A percentile compares a stretch with the other conserved stretches of the same genome.
Conservation (phyloP, 2,329 filamentous ascomycete genomes). For the Phyllosticta citrichinensis region DNA sequence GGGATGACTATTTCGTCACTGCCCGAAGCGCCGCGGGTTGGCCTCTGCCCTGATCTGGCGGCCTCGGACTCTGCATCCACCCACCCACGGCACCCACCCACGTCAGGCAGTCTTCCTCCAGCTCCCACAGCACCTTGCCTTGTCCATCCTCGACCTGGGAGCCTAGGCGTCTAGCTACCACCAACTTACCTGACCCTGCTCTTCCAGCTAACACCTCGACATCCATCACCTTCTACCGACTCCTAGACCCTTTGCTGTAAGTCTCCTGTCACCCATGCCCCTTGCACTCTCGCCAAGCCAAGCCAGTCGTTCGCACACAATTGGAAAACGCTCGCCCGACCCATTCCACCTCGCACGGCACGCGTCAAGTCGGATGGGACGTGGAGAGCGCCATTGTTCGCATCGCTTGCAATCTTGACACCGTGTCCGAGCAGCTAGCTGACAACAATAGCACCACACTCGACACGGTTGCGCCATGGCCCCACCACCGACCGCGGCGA, state of each 20-base stretch:
- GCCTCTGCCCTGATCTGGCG: conserved; percentile 3
- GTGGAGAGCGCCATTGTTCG: not conserved
- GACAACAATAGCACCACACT: conserved; percentile 14
- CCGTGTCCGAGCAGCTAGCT: not conserved
- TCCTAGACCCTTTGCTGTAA: conserved; percentile 15
- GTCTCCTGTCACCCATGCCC: conserved; percentile 11
- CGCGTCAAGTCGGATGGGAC: not conserved
- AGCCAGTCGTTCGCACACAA: not conserved
- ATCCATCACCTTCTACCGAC: not conserved
- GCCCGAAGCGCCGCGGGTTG: not conserved
- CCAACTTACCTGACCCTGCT: not conserved
- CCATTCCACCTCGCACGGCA: not conserved
- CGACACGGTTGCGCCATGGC: conserved; percentile 45
- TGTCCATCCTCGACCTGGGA: not conserved
- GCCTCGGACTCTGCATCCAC: not conserved
- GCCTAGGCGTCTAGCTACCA: not conserved
- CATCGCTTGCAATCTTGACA: not conserved
- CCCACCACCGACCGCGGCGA: conserved; percentile 59
- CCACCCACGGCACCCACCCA: conserved; percentile 2
- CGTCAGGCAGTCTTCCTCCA: conserved; percentile 7
- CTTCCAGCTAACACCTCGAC: not conserved
- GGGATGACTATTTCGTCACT: conserved; percentile 9
- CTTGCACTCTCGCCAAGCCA: not conserved
- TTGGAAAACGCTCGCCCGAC: not conserved
- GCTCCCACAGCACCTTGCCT: conserved; percentile 5